These are phyloP conservation scores for Flaveria brownii DNA, from an alignment of 129 eudicot genomes.

Conservation along the genomic window DNA sequence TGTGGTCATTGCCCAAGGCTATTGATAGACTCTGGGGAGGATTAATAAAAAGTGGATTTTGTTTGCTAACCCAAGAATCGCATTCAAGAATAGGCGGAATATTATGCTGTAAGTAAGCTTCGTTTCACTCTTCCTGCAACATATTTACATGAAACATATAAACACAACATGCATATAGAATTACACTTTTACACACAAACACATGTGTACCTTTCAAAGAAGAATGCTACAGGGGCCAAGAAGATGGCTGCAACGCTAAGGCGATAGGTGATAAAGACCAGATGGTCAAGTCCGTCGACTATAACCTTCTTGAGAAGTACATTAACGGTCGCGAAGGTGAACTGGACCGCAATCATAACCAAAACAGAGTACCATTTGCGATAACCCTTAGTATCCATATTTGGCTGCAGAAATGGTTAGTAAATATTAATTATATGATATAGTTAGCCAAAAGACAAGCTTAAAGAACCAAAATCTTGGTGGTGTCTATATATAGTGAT, in stretches of 20 bases:
- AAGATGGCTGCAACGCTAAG: constrained; percentile 51
- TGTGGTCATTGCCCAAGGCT: too few species aligned
- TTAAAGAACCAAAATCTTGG: constrained; percentile 6
- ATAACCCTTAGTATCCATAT: constrained; percentile 34
- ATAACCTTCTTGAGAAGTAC: constrained; percentile 64
- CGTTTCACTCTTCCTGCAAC: constrained; percentile 54
- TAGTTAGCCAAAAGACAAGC: constrained; percentile 6
- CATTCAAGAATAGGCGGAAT: constrained; percentile 60
- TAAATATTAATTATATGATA: background rate
- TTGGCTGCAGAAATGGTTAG: constrained; percentile 1
- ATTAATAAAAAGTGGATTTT: background rate
- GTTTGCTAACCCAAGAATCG: constrained; percentile 57
- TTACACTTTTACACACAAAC: background rate
- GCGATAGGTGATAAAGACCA: constrained; percentile 69
- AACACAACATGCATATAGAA: constrained; percentile 5
- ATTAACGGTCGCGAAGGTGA: constrained; percentile 53
- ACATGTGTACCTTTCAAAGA: constrained; percentile 51
- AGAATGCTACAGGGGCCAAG: constrained; percentile 61
- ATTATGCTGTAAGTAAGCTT: constrained; percentile 49
- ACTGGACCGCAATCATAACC: constrained; percentile 44
- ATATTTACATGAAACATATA: background rate
- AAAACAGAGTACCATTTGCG: constrained; percentile 55
- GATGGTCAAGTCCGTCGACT: constrained; percentile 52
- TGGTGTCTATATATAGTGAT: constrained; percentile 38
- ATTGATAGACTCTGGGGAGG: too few species aligned